phyloP scores from a whole-genome alignment of 192 early-diverging fungal species.

The Fimicolochytrium jonesii region DNA sequence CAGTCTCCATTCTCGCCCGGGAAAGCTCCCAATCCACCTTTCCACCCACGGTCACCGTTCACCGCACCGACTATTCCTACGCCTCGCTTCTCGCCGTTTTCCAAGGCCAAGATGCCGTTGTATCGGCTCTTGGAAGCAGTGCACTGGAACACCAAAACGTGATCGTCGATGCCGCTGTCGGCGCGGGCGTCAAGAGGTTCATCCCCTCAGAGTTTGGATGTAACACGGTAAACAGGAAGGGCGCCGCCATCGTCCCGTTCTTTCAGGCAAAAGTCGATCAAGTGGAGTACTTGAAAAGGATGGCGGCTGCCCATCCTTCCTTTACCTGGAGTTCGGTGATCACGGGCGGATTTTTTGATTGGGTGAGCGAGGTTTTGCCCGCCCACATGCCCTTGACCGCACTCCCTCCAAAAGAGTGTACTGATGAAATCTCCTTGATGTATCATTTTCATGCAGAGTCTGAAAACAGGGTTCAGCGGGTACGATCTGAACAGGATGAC shows the following conservation, averaged over 20 bases:
- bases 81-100: not conserved
- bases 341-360: constrained; percentile 4
- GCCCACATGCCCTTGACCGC: not conserved
- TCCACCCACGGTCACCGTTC: not conserved
- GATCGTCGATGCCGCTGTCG: not conserved
- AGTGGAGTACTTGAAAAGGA: not conserved
- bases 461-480: not conserved
- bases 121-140: not conserved
- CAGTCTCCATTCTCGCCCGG: not conserved
- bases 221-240: not conserved
- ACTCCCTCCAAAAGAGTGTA: too few relatives aligned
- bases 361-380: not conserved
- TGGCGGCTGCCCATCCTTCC: not conserved
- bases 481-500: not conserved
- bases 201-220: constrained; percentile 2
- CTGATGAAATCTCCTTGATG: too few relatives aligned
- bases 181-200: constrained; percentile 4
- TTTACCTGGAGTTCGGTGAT: not conserved
- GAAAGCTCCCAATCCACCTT: not conserved
- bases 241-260: not conserved
- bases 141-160: not conserved
- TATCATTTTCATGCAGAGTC: not conserved
- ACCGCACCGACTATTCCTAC: not conserved
- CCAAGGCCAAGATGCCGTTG: constrained; percentile 2
- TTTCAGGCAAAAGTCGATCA: not conserved